Conservation (phyloP, 2,329 filamentous ascomycete genomes). For the Lecanicillium sp. region DNA sequence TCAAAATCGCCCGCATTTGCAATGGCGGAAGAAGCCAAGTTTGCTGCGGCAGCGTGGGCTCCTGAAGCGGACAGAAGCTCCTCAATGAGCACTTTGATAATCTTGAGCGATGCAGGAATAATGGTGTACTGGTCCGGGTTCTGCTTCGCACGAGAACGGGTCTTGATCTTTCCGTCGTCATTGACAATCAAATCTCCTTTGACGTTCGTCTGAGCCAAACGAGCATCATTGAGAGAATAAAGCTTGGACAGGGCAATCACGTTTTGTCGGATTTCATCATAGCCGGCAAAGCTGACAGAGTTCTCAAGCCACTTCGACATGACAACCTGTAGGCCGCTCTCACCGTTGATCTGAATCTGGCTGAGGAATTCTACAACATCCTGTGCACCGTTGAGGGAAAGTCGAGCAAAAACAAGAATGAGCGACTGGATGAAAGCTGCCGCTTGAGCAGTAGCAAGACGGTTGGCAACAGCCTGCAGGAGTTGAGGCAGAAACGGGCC, state of each 20-base stretch:
- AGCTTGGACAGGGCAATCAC: constrained; percentile 90
- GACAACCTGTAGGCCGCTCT: constrained; percentile 82
- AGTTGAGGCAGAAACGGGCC: constrained; percentile 87
- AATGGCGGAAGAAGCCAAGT: constrained; percentile 55
- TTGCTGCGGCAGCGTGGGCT: constrained; percentile 43
- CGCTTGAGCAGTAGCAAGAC: constrained; percentile 73
- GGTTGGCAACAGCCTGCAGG: constrained; percentile 77
- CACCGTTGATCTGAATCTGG: constrained; percentile 69
- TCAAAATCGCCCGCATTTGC: constrained; percentile 51
- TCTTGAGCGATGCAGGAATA: constrained; percentile 84
- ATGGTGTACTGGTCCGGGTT: constrained; percentile 88
- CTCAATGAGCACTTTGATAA: constrained; percentile 90
- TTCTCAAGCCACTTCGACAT: constrained; percentile 96
- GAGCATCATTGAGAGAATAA: constrained; percentile 77
- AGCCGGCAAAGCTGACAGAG: constrained; percentile 93
- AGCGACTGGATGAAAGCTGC: constrained; percentile 92
- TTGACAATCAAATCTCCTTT: constrained; percentile 86
- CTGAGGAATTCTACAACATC: constrained; percentile 91
- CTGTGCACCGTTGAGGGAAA: constrained; percentile 75
- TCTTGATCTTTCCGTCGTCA: constrained; percentile 78
- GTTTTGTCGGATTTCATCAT: constrained; percentile 94
- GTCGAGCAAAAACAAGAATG: constrained; percentile 87
- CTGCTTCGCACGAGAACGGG: constrained; percentile 78
- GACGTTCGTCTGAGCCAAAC: constrained; percentile 71
- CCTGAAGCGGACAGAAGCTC: constrained; percentile 80